phyloP scores from a whole-genome alignment of 2,329 filamentous ascomycete genomes.

The Nigrograna mackinnonii region DNA sequence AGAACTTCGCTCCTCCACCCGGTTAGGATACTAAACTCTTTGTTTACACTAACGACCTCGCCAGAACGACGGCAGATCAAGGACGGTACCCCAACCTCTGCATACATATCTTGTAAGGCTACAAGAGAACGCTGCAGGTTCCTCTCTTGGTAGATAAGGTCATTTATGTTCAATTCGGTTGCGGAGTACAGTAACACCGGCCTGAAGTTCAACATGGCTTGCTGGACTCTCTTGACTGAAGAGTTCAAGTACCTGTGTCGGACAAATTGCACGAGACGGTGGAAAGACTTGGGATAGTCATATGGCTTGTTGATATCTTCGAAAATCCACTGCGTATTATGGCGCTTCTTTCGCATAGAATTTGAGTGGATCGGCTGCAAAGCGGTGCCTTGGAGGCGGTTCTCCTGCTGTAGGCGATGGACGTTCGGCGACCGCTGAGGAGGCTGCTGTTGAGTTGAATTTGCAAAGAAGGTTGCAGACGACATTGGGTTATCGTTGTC shows the following conservation, averaged over 20 bases:
- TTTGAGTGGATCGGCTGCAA: conserved; percentile 36
- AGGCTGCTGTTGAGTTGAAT: conserved; percentile 29
- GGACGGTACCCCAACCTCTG: conserved; percentile 84
- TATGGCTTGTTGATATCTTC: conserved; percentile 89
- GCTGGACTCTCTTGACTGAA: conserved; percentile 81
- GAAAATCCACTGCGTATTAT: conserved; percentile 85
- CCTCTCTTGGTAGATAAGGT: conserved; percentile 97
- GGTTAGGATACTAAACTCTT: conserved; percentile 94
- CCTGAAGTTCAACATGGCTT: conserved; percentile 84
- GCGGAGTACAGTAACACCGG: conserved; percentile 93
- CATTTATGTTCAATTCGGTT: conserved; percentile 82
- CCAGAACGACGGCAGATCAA: conserved; percentile 90
- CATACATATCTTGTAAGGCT: conserved; percentile 90
- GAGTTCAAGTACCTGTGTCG: conserved; percentile 76
- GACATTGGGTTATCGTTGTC: conserved; percentile 47
- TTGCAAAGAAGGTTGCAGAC: conserved; percentile 37
- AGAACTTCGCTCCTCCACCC: conserved; percentile 92
- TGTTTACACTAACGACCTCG: conserved; percentile 92
- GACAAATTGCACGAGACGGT: conserved; percentile 81
- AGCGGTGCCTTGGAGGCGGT: conserved; percentile 28
- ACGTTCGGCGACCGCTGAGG: conserved; percentile 30
- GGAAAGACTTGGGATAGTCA: conserved; percentile 86
- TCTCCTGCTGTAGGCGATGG: conserved; percentile 28
- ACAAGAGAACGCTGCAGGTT: conserved; percentile 91
- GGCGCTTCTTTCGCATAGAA: conserved; percentile 53